Percentiles rank a stretch among this genome's conserved stretches.
These are phyloP conservation scores for Pistacia vera DNA, from an alignment of 345 rosid genomes.

Conservation along the genomic window DNA sequence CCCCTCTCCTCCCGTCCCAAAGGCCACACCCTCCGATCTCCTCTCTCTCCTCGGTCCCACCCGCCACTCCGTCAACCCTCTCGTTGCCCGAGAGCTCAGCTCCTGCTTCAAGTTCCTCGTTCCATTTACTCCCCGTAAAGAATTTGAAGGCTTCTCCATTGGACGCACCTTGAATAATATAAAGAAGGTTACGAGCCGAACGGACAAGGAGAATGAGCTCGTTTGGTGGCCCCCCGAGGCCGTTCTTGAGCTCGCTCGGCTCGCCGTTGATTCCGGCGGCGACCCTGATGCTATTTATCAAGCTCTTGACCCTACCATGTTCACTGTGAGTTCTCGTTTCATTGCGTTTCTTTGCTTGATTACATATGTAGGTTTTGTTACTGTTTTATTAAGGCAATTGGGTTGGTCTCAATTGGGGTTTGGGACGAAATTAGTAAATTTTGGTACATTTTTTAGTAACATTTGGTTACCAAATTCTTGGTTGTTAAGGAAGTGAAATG, in stretches of 20 bases:
- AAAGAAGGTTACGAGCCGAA: neutral
- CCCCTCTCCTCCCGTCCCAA: constrained; percentile 40
- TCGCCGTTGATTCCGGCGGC: constrained; percentile 86
- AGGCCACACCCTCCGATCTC: constrained; percentile 74
- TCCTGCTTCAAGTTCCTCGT: constrained; percentile 82
- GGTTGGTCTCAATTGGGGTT: constrained; percentile 1
- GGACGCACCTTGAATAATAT: constrained; percentile 20
- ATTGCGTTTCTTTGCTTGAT: neutral
- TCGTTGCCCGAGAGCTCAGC: constrained; percentile 51
- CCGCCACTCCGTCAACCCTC: constrained; percentile 51
- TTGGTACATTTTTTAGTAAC: too few species aligned
- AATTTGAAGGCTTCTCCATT: constrained; percentile 5
- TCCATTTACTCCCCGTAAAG: constrained; percentile 44
- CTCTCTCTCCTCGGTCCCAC: constrained; percentile 67
- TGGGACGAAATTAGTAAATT: too few species aligned
- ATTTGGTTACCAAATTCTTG: too few species aligned
- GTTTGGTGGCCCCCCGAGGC: constrained; percentile 94
- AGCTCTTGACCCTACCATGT: constrained; percentile 65
- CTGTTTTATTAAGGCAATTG: neutral
- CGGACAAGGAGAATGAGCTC: constrained; percentile 50
- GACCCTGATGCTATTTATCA: constrained; percentile 69
- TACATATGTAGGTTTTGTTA: neutral
- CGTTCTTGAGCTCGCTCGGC: constrained; percentile 83
- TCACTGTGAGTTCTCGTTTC: constrained; percentile 45
- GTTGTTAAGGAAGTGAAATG: too few species aligned